Evolutionary conservation across 2,329 filamentous ascomycete genomes (phyloP), one percentile per base, ranked within the genome.

Genomic region (Dactylonectria macrodidyma): DNA sequence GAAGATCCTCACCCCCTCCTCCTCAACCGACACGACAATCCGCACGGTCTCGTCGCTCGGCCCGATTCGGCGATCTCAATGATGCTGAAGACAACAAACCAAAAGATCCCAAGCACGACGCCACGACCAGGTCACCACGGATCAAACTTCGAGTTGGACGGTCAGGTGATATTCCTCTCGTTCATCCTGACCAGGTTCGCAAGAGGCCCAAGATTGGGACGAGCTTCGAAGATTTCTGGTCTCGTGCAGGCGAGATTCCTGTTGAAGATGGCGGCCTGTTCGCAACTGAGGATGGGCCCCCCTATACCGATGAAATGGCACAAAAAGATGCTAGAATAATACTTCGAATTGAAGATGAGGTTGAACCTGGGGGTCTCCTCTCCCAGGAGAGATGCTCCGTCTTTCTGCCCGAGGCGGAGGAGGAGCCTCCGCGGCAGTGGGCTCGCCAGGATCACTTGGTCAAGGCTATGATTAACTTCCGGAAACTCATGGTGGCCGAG

Each of bases 371-470:
- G 16, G 94, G 94, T 2, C 79, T 95, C 4, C 85, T 98, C 33
- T 94, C 92, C 58, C 83, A 87, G 61, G 89, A 90, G 67, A 86
- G 87, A 67, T 95, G 93, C 77, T 91, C 91, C 2, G 83, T 92
- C 26, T 96, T 93, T 73, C 86, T 91, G 19, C 93, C 93, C 0
- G 93, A 96, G 70, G 85, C 90, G 12, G 84, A 84, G 67, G 91
- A 93, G 64, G 93, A 97, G 74, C 93, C 93, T 0, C 88, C 90
- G 0, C 87, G 88, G 59, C 94, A 96, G 76, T 98, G 94, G 85
- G 91, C 92, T n/a, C 95, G 97, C 73, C 88, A 90, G 77, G 95
- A 98, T 76, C 93, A 98, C 78, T 86, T 98, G 60, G 86, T 93
- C 52, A 91, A 91, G 54, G 95, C 97, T 68, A 91, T 93, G 66